Evolutionary conservation across 768 basidiomycete genomes (phyloP), one percentile per base, ranked within the genome.

Genomic region (Pisolithus microcarpus): DNA sequence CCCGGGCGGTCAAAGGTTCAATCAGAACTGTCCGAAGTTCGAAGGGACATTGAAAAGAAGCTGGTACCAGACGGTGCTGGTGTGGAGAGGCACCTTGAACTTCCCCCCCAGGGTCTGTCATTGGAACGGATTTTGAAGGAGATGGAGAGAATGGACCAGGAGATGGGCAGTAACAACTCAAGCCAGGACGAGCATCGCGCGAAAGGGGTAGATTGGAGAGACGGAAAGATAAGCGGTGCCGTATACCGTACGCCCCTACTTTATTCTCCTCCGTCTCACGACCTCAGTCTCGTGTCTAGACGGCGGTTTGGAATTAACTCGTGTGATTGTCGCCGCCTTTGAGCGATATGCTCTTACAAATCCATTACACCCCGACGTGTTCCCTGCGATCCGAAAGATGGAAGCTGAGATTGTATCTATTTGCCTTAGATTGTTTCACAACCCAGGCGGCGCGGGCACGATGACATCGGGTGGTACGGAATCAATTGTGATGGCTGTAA

Each of bases 381-480:
- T 96, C 69, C 94, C 94, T 1, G 85, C 89, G 0, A 70, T 96
- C 10, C 78, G 95, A 44, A 93, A 95, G 71, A 99, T 99, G 95
- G 95, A 99, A 61, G 89, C 92, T 15, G 94, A 97, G 61, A 79
- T 94, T 24, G 91, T 94, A 40, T 75, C 87, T 9, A 92, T 92
- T 86, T 87, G 84, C 54, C 73, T 95, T 43, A 77, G 78, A 51
- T 74, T 94, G 75, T 97, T 87, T 72, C 84, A 90, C 61, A 84
- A 85, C 56, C 87, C 91, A 1, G 71, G 78, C 45, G 91, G 91
- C 15, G 90, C 91, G 10, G 95, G 95, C 11, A 84, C 84, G 6
- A 97, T 94, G 68, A 99, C 95, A 1, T 87, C 87, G 0, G 95
- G 95, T 13, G 95, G 95, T 6, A 99, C 95, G 0, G 95, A 99